phyloP scores from a whole-genome alignment of 192 early-diverging fungal genomes.

The Rhizophagus prolifer region DNA sequence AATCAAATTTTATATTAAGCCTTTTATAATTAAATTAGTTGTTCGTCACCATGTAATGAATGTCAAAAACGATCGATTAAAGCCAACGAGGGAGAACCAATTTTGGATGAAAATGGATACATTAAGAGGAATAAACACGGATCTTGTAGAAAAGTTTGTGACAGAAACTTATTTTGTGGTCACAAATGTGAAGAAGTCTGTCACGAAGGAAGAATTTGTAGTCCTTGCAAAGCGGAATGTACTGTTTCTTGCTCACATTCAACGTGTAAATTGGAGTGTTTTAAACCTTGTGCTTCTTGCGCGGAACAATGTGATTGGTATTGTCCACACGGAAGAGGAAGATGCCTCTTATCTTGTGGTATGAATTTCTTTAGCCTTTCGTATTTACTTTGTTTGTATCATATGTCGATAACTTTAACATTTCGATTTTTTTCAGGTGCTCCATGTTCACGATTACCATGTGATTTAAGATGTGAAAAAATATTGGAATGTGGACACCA shows the following conservation, averaged over 20 bases:
- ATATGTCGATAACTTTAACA: neutral
- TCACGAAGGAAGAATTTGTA: conserved; percentile 21
- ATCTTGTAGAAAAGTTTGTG: conserved; percentile 22
- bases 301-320: conserved; percentile 48
- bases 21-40: conserved; percentile 9
- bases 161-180: conserved; percentile 33
- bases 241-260: conserved; percentile 43
- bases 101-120: neutral
- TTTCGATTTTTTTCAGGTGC: conserved; percentile 29
- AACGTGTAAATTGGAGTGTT: conserved; percentile 42
- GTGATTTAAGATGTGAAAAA: conserved; percentile 50
- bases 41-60: conserved; percentile 37
- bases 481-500: conserved; percentile 48
- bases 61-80: conserved; percentile 34
- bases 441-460: conserved; percentile 60
- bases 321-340: conserved; percentile 46
- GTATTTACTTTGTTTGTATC: neutral
- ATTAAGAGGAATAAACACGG: conserved; percentile 14
- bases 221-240: conserved; percentile 45
- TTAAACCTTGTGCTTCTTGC: conserved; percentile 46
- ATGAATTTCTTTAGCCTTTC: neutral
- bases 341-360: conserved; percentile 46
- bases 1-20: neutral
- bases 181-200: conserved; percentile 32
- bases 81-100: neutral